phyloP scores from a whole-genome alignment of 1,284 basidiomycete species.

The Schizopora paradoxa region DNA sequence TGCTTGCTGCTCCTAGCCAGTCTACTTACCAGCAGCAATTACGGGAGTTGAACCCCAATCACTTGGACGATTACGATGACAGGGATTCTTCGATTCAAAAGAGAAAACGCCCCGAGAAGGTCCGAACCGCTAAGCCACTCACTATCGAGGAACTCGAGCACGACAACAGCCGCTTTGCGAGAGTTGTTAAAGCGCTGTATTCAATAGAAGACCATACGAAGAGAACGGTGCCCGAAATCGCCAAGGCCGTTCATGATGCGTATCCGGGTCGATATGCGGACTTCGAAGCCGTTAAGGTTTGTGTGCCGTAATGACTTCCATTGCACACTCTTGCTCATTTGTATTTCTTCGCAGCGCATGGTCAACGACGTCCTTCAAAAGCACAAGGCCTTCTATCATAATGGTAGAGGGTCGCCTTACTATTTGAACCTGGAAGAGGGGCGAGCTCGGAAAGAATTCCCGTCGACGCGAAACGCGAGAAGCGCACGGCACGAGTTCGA shows the following conservation, averaged over 20 bases:
- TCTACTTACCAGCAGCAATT: no score
- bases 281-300: conserved; percentile 16
- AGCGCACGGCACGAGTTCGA: no score
- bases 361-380: conserved; percentile 19
- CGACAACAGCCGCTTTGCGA: conserved; percentile 18
- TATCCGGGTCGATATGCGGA: conserved; percentile 16
- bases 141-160: conserved; percentile 15
- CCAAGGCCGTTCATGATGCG: conserved; percentile 13
- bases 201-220: conserved; percentile 14
- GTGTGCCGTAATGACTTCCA: neutral
- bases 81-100: no score
- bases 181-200: conserved; percentile 17
- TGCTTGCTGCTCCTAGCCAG: no score
- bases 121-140: conserved; percentile 15
- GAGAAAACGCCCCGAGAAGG: conserved; percentile 8
- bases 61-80: no score
- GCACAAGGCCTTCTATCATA: conserved; percentile 18
- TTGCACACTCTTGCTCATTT: neutral
- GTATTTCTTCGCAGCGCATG: conserved; percentile 11
- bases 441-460: conserved; percentile 15
- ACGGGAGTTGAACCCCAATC: no score
- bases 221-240: conserved; percentile 16
- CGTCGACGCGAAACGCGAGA: no score
- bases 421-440: conserved; percentile 15
- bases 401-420: conserved; percentile 16